Conservation (phyloP, 2,329 filamentous ascomycete species). For the Emericellopsis cladophorae region DNA sequence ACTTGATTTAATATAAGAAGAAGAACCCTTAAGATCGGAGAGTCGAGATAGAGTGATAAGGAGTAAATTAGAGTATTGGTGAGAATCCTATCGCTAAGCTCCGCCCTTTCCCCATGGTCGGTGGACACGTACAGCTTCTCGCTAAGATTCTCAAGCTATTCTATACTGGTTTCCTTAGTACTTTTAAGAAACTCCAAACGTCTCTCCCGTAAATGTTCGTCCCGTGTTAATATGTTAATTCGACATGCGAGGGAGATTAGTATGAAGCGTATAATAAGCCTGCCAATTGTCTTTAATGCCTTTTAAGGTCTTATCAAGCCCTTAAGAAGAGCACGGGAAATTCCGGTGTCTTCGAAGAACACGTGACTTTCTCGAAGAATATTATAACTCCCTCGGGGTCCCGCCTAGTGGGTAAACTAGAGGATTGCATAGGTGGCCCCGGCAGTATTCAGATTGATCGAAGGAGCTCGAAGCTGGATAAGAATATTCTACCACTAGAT, state of each 20-base stretch:
- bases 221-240: no score
- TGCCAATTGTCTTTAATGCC: not conserved
- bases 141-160: not conserved
- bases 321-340: constrained; percentile 9
- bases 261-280: constrained; percentile 25
- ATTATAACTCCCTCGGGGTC: constrained; percentile 13
- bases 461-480: constrained; percentile 30
- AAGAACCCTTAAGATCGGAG: not conserved
- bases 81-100: no score
- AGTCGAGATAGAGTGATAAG: not conserved
- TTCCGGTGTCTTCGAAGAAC: constrained; percentile 17
- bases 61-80: not conserved
- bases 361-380: constrained; percentile 18
- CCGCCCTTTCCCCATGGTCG: not conserved
- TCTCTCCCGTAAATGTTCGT: not conserved
- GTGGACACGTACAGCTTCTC: not conserved
- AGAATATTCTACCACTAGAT: constrained; percentile 46
- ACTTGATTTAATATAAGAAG: not conserved
- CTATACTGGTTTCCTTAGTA: not conserved
- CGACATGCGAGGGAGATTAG: not conserved
- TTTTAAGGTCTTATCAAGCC: not conserved
- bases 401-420: constrained; percentile 35
- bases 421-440: constrained; percentile 33
- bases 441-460: constrained; percentile 34
- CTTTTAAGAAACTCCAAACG: not conserved